Conservation (phyloP, 257 asterid genomes). For the Gardenia jasminoides region DNA sequence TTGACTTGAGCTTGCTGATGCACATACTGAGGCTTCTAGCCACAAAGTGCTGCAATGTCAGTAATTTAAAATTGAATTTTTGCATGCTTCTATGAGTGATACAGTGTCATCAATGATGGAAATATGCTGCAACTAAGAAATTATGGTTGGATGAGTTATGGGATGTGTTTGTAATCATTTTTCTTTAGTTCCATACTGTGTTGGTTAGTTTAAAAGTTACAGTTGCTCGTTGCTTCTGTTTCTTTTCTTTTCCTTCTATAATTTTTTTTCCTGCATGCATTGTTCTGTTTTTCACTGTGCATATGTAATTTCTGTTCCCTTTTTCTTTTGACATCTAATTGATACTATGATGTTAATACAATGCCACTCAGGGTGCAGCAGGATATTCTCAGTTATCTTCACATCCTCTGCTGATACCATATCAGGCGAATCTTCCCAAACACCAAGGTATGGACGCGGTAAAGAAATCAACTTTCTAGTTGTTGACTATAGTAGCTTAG, state of each 20-base stretch:
- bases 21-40: neutral
- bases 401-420: constrained; percentile 49
- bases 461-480: neutral
- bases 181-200: neutral
- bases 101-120: neutral
- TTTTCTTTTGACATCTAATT: neutral
- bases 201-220: neutral
- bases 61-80: neutral
- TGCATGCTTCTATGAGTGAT: neutral
- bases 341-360: constrained; percentile 38
- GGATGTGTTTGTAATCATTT: neutral
- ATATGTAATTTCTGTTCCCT: neutral
- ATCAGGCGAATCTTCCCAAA: constrained; percentile 56
- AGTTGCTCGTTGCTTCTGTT: neutral
- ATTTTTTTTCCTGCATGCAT: neutral
- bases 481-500: neutral
- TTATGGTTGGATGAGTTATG: neutral
- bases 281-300: neutral
- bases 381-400: constrained; percentile 59
- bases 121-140: neutral
- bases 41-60: no score
- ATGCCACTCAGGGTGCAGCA: constrained; percentile 45
- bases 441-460: constrained; percentile 59
- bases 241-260: neutral
- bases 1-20: neutral